Percentiles rank a stretch among this genome's conserved stretches.
phyloP scores from a whole-genome alignment of 257 asterid species.

The Ophiorrhiza pumila region DNA sequence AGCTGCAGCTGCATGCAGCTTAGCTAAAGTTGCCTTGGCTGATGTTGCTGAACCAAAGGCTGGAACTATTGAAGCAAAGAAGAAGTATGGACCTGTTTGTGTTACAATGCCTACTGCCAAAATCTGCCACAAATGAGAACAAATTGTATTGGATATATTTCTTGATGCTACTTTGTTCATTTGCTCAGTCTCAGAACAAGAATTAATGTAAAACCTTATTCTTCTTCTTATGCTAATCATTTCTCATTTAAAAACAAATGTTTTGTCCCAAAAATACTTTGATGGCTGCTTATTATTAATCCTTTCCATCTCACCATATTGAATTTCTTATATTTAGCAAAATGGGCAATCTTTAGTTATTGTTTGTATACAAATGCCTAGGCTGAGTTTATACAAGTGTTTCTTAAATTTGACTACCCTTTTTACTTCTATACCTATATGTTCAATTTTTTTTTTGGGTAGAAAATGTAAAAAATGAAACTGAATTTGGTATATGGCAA shows the following conservation, averaged over 20 bases:
- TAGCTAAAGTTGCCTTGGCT: conserved; percentile 51
- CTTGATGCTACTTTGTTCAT: background rate
- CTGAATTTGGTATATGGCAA: no score
- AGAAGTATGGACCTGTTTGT: conserved; percentile 70
- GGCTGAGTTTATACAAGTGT: no score
- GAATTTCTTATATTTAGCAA: no score
- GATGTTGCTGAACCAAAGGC: conserved; percentile 52
- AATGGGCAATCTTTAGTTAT: no score
- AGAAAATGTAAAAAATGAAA: no score
- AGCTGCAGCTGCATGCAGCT: conserved; percentile 46
- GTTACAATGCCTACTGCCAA: conserved; percentile 72
- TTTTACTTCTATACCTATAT: no score
- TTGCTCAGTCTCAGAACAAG: background rate
- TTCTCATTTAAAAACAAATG: background rate
- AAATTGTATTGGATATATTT: no score
- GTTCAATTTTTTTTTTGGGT: no score
- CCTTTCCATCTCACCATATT: no score
- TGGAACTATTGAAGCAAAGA: conserved; percentile 51
- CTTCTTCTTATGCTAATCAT: background rate
- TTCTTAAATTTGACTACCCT: no score
- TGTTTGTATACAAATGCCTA: no score
- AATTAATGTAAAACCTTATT: background rate
- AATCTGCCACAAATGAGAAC: conserved; percentile 50
- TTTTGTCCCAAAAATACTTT: background rate
- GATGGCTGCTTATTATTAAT: no score